phyloP scores from a whole-genome alignment of 1,284 basidiomycete genomes.

The Marasmius sp. region DNA sequence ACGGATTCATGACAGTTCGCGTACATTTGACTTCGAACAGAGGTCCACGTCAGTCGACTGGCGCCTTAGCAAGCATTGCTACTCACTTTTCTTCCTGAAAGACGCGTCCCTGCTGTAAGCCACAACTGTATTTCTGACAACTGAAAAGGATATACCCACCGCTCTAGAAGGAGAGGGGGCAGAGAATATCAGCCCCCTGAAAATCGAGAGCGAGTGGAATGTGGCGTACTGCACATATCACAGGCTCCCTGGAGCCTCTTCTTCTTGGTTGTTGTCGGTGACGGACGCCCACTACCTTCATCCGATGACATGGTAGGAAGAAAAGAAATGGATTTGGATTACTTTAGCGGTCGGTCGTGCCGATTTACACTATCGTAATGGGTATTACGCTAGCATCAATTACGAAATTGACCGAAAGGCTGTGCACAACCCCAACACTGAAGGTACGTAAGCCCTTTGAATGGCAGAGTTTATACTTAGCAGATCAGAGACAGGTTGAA shows the following conservation, averaged over 20 bases:
- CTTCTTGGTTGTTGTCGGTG: background rate
- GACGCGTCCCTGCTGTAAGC: background rate
- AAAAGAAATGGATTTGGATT: background rate
- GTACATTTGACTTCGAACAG: background rate
- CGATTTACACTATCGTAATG: background rate
- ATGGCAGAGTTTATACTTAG: too few species aligned
- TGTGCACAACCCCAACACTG: background rate
- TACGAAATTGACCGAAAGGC: background rate
- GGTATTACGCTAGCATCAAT: background rate
- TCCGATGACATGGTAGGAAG: conserved; percentile 1
- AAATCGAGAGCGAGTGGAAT: background rate
- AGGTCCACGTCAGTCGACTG: background rate
- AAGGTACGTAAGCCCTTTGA: too few species aligned
- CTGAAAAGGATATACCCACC: background rate
- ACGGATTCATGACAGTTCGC: background rate
- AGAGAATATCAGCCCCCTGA: background rate
- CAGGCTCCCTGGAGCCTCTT: conserved; percentile 1
- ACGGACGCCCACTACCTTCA: background rate
- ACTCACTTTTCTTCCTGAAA: conserved; percentile 3
- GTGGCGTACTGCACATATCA: conserved; percentile 1
- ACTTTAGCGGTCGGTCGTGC: background rate
- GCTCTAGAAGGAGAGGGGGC: background rate
- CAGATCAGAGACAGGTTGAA: too few species aligned
- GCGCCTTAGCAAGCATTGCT: too few species aligned
- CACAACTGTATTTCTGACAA: background rate